Evolutionary conservation across 495 filamentous ascomycete genomes (phyloP), one percentile per base, ranked within the genome.

Genomic region (Aspergillus diversus): DNA sequence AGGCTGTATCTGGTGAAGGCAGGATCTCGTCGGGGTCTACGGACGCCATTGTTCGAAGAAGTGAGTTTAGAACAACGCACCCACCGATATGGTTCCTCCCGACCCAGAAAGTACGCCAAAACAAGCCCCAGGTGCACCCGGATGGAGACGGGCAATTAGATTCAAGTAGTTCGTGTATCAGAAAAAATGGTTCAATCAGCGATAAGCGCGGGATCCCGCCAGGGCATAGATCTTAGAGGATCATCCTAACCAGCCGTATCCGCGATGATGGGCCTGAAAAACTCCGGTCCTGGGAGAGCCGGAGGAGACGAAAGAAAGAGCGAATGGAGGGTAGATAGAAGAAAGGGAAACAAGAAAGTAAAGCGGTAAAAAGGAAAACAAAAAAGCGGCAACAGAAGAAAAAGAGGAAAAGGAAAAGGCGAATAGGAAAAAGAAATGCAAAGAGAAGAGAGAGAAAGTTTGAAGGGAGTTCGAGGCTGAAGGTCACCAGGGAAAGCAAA

Each of bases 31-130:
- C 66, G 61, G 72, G 46, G 48, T 63, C 34, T 42, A 69, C 66
- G 48, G 75, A 57, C 61, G 73, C 69, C 78, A 80, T 80, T 56
- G 60, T 63, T 62, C 53, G 11, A 16, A 42, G 43, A 32, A 17
- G 16, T 31, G 57, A 33, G n/a, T 27, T 34, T 34, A 42, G n/a
- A n/a, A 34, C 7, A 42, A 27, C 16, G 27, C 16, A 21, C 27
- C 5, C 5, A 56, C 6, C n/a, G 47, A 12, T 42, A 53, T 12
- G 35, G 3, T 13, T 42, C 21, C 50, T 39, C 7, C 32, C 13
- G 49, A 8, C n/a, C 21, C 34, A 52, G n/a, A 9, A 33, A 16
- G 34, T 52, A 12, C 35, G 27, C 48, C 49, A 56, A 48, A 13
- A 37, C 7, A 7, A 43, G 11, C 39, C 39, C 8, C 39, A 43